Base-by-base conservation (phyloP, 148 eudicot species). In the Rhododendron molle region DNA sequence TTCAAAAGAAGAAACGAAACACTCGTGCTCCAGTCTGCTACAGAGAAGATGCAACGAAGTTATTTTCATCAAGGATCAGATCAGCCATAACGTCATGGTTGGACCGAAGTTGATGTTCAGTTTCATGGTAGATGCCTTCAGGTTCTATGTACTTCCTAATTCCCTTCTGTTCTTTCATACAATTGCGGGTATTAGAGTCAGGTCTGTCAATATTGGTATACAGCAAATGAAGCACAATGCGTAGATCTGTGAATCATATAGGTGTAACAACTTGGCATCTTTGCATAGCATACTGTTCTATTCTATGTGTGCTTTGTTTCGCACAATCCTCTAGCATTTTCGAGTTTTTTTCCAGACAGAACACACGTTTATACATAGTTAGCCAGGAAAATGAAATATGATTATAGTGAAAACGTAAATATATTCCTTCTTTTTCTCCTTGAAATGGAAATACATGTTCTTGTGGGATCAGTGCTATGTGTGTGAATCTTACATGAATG, bases 61-160 rank as follows among this genome's bases (percentile, higher is more conserved):
- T 86, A 79, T 84, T 84, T 23, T 6, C 86, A 44, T 62, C 87
- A 46, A 83, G 49, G 20, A 58, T 88, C 43, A 38, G 83, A 84
- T 81, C 69, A 36, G 83, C 71, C 49, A 36, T 81, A 4, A 16
- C n/a, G 74, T 91, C 87, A 26, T 86, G 91, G 91, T 43, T 82
- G 69, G 71, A n/a, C 26, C 26, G 10, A 54, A 43, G 87, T 85
- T 86, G 77, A 87, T 46, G n/a, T 84, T 21, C 43, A 84, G 85
- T 86, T 85, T 69, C 85, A 9, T 34, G 78, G 81, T 90, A 87
- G 78, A 89, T 85, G 91, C 86, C 87, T 85, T 79, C 83, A 69
- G 85, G 87, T 7, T 88, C 87, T 3, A 13, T 23, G 28, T 40
- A 5, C 84, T 60, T 36, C 2, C n/a, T 26, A 38, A 30, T 54